Percentiles rank a stretch among this genome's conserved stretches.
Evolutionary conservation across 805 yeast species (phyloP).

Genomic region (Wickerhamiella musiphila): DNA sequence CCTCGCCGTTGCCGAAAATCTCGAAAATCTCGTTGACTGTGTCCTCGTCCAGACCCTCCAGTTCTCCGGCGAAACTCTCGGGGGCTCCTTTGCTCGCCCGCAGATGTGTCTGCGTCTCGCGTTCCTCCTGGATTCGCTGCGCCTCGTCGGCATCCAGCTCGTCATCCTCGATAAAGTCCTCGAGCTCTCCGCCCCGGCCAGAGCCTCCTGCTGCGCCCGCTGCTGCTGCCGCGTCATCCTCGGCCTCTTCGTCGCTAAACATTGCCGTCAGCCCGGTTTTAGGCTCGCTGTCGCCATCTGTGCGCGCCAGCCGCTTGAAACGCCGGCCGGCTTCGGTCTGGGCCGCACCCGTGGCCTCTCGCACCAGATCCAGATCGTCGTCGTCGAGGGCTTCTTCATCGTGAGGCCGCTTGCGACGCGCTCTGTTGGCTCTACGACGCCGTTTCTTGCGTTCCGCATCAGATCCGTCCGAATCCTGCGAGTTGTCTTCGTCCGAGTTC

Average conservation of each 20-base stretch:
- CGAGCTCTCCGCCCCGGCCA: conserved; percentile 54
- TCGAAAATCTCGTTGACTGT: conserved; percentile 85
- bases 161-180: conserved; percentile 94
- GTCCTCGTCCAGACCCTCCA: conserved; percentile 58
- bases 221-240: conserved; percentile 22
- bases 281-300: conserved; percentile 30
- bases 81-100: conserved; percentile 5
- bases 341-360: conserved; percentile 17
- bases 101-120: conserved; percentile 20
- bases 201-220: neutral
- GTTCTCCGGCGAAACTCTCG: conserved; percentile 14
- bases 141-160: conserved; percentile 76
- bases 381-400: conserved; percentile 42
- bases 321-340: conserved; percentile 27
- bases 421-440: conserved; percentile 7
- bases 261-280: conserved; percentile 34
- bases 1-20: conserved; percentile 92
- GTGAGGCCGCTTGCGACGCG: conserved; percentile 7
- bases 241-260: conserved; percentile 44
- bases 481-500: conserved; percentile 25
- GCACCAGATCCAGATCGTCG: conserved; percentile 79
- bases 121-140: conserved; percentile 37
- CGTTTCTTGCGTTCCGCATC: conserved; percentile 14
- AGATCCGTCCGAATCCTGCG: conserved; percentile 10
- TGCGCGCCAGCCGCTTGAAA: conserved; percentile 74